phyloP scores from a whole-genome alignment of 2,329 filamentous ascomycete genomes.

The Epichloe elymi region DNA sequence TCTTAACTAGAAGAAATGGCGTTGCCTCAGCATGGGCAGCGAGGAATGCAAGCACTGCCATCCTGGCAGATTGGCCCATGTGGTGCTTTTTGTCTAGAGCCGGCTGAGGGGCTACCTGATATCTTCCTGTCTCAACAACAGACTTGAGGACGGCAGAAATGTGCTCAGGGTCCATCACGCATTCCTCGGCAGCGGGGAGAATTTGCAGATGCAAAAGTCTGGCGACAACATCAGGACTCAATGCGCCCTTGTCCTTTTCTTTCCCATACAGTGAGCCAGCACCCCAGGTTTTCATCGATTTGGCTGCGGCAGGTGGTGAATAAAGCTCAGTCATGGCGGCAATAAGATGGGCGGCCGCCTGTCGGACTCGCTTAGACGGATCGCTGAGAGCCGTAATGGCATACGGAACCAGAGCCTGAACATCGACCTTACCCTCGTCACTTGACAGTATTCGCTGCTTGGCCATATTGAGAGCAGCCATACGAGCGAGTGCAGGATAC shows the following conservation, averaged over 20 bases:
- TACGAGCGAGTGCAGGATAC: constrained; percentile 55
- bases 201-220: constrained; percentile 54
- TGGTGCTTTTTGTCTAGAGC: constrained; percentile 38
- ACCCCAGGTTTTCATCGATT: constrained; percentile 42
- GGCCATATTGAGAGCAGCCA: constrained; percentile 54
- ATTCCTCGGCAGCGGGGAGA: constrained; percentile 72
- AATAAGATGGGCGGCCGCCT: constrained; percentile 57
- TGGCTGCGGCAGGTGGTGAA: constrained; percentile 19
- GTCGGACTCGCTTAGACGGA: constrained; percentile 60
- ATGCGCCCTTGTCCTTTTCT: constrained; percentile 31
- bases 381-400: constrained; percentile 63
- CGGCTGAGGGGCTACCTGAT: constrained; percentile 18
- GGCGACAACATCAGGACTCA: constrained; percentile 42
- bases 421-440: constrained; percentile 42
- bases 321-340: constrained; percentile 41
- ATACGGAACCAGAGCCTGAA: constrained; percentile 77
- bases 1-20: constrained; percentile 56
- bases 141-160: constrained; percentile 47
- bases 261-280: constrained; percentile 52
- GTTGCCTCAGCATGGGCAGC: constrained; percentile 58
- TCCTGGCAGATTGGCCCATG: constrained; percentile 46
- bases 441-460: constrained; percentile 41
- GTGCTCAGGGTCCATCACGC: constrained; percentile 63
- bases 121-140: constrained; percentile 27
- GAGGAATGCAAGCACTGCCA: constrained; percentile 57